A percentile compares a stretch with the other conserved stretches of the same genome.
phyloP scores from a whole-genome alignment of 1,139 yeast species.

The Scheffersomyces segobiensis region DNA sequence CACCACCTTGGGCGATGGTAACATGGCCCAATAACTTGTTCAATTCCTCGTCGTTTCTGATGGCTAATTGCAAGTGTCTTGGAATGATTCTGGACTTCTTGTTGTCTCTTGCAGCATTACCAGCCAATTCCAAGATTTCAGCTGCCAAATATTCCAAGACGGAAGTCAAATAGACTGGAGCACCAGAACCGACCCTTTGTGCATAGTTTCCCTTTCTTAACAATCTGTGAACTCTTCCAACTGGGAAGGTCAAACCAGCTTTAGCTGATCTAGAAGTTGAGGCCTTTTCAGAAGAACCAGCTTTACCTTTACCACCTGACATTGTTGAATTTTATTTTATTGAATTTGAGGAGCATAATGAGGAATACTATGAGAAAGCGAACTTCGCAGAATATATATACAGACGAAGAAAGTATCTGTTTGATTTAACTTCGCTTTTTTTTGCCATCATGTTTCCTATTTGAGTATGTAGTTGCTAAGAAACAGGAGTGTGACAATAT shows the following conservation, averaged over 20 bases:
- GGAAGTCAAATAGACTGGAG: constrained; percentile 93
- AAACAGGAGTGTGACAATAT: not conserved
- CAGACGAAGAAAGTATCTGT: no score
- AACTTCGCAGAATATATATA: not conserved
- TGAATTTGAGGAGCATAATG: not conserved
- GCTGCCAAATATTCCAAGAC: constrained; percentile 96
- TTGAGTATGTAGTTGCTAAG: not conserved
- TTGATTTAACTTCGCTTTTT: no score
- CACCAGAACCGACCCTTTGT: constrained; percentile 99
- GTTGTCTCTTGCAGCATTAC: constrained; percentile 98
- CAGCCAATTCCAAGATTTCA: constrained; percentile 96
- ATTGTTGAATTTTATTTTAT: constrained; percentile 34
- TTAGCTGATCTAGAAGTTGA: constrained; percentile 97
- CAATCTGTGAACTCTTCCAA: constrained; percentile 98
- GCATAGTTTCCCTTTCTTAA: constrained; percentile 98
- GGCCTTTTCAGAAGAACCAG: constrained; percentile 89
- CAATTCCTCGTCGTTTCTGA: constrained; percentile 97
- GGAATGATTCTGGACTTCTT: constrained; percentile 98
- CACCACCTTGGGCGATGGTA: constrained; percentile 29
- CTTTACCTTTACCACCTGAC: constrained; percentile 99
- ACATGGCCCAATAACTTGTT: constrained; percentile 68
- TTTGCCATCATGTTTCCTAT: not conserved
- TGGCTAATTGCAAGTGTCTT: constrained; percentile 97
- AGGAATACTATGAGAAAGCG: not conserved
- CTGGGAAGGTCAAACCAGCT: constrained; percentile 99